Base-by-base conservation (phyloP, 2,329 filamentous ascomycete genomes). In the Mariannaea elegans region DNA sequence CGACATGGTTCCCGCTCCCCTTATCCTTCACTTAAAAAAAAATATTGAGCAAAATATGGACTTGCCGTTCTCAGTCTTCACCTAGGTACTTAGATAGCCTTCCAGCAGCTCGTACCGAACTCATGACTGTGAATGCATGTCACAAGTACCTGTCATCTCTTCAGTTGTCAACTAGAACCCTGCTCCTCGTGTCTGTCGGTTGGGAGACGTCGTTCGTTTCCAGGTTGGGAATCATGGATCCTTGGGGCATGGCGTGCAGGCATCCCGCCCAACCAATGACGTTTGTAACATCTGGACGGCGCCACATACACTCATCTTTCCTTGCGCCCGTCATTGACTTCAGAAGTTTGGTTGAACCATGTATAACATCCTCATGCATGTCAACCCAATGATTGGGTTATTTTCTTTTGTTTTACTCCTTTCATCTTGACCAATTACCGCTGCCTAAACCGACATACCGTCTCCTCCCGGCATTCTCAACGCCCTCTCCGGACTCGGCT, bases 381-480 rank as follows among this genome's bases (percentile, higher is more conserved):
- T 5, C 9, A 27, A 27, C 24, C 24, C 24, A 27, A 27, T 27
- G 24, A 27, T 27, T 27, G 24, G 24, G 24, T 9, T n/a, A n/a
- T n/a, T 27, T 27, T 9, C 5, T 6, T 27, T 9, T 27, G 24
- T 9, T 27, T 9, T 27, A 27, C 9, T 9, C 24, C 24, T 27
- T 27, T 27, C 24, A n/a, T n/a, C 9, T 27, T 27, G 6, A 27
- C 24, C 5, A 27, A 27, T 27, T 27, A 27, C 24, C 24, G 24
- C 24, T 9, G 24, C 24, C 24, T 9, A 9, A 9, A 10, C 19
- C 18, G 21, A 42, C 14, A 24, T 24, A n/a, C 36, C 52, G 34
- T n/a, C 29, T 36, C 18, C 23, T 29, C 44, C 44, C n/a, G 38
- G 42, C 36, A n/a, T 53, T 49, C 42, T 53, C 56, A 48, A 21